These are phyloP conservation scores for Yarrowia osloensis DNA, from an alignment of 805 yeast species.

Conservation along the genomic window DNA sequence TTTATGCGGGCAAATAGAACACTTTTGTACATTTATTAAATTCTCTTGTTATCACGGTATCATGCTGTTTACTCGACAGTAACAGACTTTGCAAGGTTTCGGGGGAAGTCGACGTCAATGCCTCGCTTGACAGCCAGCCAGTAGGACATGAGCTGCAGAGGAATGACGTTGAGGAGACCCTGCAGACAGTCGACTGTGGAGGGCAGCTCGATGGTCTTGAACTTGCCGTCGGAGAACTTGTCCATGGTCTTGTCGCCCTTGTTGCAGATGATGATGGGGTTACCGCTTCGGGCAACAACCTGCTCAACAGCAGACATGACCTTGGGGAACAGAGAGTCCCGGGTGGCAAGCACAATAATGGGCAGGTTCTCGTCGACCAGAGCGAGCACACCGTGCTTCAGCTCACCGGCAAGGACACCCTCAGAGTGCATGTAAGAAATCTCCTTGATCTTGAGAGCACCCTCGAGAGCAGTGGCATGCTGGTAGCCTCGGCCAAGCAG, in stretches of 20 bases:
- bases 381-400: conserved; percentile 97
- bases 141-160: conserved; percentile 92
- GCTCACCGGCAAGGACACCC: conserved; percentile 98
- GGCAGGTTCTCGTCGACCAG: conserved; percentile 93
- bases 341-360: conserved; percentile 91
- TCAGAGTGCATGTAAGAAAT: conserved; percentile 98
- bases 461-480: conserved; percentile 95
- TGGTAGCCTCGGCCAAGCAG: conserved; percentile 97
- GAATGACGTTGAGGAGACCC: conserved; percentile 91
- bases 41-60: conserved; percentile 30
- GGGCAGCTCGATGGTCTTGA: conserved; percentile 79
- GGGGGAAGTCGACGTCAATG: conserved; percentile 96
- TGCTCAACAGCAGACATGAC: conserved; percentile 94
- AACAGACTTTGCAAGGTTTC: conserved; percentile 97
- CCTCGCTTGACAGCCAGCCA: conserved; percentile 96
- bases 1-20: neutral
- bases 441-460: conserved; percentile 97
- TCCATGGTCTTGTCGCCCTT: conserved; percentile 59
- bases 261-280: conserved; percentile 90
- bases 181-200: conserved; percentile 96
- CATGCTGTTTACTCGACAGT: conserved; percentile 73
- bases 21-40: conserved; percentile 30
- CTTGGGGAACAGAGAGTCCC: conserved; percentile 94
- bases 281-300: conserved; percentile 95
- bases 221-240: conserved; percentile 42